Conservation (phyloP, 768 basidiomycete species). For the Tulasnella sp. region DNA sequence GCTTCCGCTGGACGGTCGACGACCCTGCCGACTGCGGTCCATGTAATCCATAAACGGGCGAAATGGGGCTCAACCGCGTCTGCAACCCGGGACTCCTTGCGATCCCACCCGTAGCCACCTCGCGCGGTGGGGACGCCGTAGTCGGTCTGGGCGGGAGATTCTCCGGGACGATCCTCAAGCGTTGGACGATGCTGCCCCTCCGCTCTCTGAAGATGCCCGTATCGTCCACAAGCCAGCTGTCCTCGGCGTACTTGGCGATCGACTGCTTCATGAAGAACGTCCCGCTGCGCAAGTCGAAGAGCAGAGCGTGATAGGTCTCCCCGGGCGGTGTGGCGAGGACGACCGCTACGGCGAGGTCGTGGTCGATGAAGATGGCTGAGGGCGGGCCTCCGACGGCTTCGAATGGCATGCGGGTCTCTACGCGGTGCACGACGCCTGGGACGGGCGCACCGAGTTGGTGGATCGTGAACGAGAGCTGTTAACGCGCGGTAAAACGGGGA, state of each 20-base stretch:
- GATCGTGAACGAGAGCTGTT: slow-evolving; percentile 4
- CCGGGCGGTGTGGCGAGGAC: background rate
- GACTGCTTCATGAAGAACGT: slow-evolving; percentile 6
- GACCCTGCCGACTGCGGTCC: background rate
- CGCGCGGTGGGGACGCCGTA: background rate
- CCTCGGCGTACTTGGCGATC: background rate
- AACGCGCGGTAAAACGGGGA: background rate
- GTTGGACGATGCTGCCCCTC: background rate
- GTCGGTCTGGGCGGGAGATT: background rate
- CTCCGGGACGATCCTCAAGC: background rate
- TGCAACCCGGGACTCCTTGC: background rate
- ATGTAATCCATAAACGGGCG: background rate
- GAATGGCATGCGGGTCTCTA: slow-evolving; percentile 6
- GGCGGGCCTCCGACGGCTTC: background rate
- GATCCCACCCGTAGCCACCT: background rate
- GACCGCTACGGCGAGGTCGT: slow-evolving; percentile 1
- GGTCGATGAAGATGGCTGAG: slow-evolving; percentile 7
- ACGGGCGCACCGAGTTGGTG: background rate
- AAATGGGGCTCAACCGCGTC: background rate
- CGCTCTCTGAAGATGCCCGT: slow-evolving; percentile 8
- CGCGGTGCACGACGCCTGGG: background rate
- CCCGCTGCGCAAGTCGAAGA: slow-evolving; percentile 4
- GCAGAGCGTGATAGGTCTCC: background rate
- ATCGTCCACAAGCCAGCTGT: slow-evolving; percentile 9
- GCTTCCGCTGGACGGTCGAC: background rate